A percentile compares a stretch with the other conserved stretches of the same genome.
Evolutionary conservation across 139 green algal species (phyloP).

Genomic region (Chlorella sp.): DNA sequence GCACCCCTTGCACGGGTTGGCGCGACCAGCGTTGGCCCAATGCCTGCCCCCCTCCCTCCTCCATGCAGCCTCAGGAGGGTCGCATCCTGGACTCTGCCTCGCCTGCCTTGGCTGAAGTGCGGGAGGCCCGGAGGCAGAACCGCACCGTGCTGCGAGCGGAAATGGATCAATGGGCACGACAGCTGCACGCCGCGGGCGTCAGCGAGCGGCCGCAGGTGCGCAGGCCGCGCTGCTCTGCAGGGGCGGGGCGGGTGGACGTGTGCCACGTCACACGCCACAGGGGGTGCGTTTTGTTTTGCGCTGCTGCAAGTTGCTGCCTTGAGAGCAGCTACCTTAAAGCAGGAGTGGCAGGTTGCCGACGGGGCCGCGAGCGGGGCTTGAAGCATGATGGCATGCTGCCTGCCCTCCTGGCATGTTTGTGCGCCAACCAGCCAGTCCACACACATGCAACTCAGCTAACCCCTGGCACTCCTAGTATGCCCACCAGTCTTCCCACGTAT

Average conservation of each 20-base stretch:
- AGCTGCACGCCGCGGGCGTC: conserved; percentile 53
- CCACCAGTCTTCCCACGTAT: no score
- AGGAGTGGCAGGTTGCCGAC: no score
- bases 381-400: no score
- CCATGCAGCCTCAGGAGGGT: conserved; percentile 43
- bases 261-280: no score
- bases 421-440: no score
- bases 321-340: no score
- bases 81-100: conserved; percentile 61
- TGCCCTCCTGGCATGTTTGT: no score
- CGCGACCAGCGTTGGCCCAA: neutral
- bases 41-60: neutral
- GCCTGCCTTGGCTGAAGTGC: conserved; percentile 49
- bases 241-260: neutral
- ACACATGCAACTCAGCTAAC: neutral
- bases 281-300: no score
- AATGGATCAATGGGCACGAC: conserved; percentile 60
- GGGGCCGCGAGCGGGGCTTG: no score
- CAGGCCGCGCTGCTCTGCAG: neutral
- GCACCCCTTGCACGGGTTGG: neutral
- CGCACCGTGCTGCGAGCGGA: conserved; percentile 41
- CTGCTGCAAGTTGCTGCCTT: no score
- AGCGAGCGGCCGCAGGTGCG: conserved; percentile 57
- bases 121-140: conserved; percentile 59
- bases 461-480: no score